Evolutionary conservation across 305 asterid species (phyloP).

Genomic region (Solanum hybrid): DNA sequence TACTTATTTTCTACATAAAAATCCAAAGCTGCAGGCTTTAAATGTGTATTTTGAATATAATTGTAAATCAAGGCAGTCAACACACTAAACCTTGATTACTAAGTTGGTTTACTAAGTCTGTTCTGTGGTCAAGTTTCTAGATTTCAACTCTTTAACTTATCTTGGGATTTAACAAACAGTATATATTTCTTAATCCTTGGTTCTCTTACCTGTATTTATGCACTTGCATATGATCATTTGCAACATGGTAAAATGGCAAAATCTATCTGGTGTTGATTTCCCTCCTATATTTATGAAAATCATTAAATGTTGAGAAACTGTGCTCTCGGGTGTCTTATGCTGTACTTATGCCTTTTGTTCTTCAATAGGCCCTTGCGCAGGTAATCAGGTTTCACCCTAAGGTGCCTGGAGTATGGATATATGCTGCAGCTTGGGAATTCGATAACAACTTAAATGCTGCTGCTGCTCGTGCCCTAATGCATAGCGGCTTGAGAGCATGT

Average conservation of each 20-base stretch:
- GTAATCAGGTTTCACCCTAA: slow-evolving; percentile 84
- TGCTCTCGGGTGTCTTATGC: background rate
- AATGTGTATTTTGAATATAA: background rate
- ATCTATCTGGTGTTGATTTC: background rate
- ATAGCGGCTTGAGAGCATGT: slow-evolving; percentile 86
- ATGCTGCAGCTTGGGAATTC: slow-evolving; percentile 98
- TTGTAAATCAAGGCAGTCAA: background rate
- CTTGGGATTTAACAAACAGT: background rate
- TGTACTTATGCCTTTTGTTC: slow-evolving; percentile 3
- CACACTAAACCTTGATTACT: background rate
- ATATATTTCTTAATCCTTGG: background rate
- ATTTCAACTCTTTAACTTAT: background rate
- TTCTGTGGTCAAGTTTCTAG: background rate
- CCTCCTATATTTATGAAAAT: background rate
- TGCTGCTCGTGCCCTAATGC: slow-evolving; percentile 93
- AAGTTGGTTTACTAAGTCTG: background rate
- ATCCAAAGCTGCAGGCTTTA: background rate
- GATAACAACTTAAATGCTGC: slow-evolving; percentile 73
- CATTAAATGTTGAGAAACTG: background rate
- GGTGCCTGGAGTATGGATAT: slow-evolving; percentile 85
- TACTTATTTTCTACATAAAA: background rate
- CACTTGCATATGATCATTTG: background rate
- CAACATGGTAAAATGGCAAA: background rate
- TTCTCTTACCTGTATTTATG: background rate
- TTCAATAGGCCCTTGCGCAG: slow-evolving; percentile 64